Evolutionary conservation across 805 yeast genomes (phyloP), one percentile per base, ranked within the genome.

Genomic region (Tetrapisispora phaffii): DNA sequence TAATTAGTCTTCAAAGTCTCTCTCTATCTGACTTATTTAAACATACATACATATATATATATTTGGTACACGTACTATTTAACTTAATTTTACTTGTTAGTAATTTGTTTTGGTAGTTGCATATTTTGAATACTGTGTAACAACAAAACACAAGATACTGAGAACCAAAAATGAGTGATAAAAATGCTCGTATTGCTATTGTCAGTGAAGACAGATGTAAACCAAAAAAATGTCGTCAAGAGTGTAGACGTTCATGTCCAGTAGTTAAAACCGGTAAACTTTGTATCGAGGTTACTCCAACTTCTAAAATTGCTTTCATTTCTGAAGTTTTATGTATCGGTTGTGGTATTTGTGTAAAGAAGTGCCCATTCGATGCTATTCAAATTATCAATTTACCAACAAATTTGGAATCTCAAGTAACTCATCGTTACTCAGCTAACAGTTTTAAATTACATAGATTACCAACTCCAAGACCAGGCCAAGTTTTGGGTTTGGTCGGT

Each of bases 381-480:
- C 84, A 78, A 61, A 93, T 93, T 63, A 93, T 93, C 72, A 93
- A 93, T 63, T 74, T 93, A 65, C 98, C 98, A 52, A 90, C 97
- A 16, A 89, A 93, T 66, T 75, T 93, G 63, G 97, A 90, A 44
- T 71, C 74, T 41, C 90, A 93, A 66, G 94, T 89, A 46, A 88
- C 97, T 33, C 97, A 93, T 68, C 80, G 98, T 73, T 93, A 93
- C 68, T 86, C 96, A 41, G 98, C 97, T 45, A 93, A 93, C 68
- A 86, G 96, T 45, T 93, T 93, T 80, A 93, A 93, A 68, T 76
- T 93, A 61, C 98, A 93, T 67, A 79, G 98, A 68, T 75, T 93
- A 59, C 98, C 98, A 22, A 89, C 95, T 46, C 98, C 98, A 51
- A 85, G 98, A 70, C 97, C 98, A 2, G 97, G 97, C 49, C 98